Base-by-base conservation (phyloP, 106 monocot species). In the Dendrobium nobile region DNA sequence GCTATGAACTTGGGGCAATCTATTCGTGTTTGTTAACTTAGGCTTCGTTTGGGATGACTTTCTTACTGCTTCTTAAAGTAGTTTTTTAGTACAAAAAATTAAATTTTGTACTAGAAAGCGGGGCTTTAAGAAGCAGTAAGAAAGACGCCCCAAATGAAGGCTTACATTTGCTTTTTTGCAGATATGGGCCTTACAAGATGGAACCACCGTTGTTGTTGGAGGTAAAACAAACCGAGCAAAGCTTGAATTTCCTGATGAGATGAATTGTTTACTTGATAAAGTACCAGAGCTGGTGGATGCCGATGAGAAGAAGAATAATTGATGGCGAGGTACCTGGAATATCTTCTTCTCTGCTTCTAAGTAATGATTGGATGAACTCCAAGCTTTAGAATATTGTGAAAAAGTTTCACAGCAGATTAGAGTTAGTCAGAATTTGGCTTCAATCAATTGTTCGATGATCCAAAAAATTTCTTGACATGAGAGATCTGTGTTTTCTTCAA, bases 141-240 rank as follows among this genome's bases (percentile, higher is more conserved):
- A 31, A 31, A 1, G 31, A 31, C 31, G 31, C 31, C 31, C 31
- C 31, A 31, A 31, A 31, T 1, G 31, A 31, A 31, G 1, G 31
- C 31, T 31, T 31, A 37, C 37, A 37, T 37, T 37, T 37, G 2
- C 37, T 27, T n/a, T 28, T 68, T 80, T 82, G 11, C 48, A 99
- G 98, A 88, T 99, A 82, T 99, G 98, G 98, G 95, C 95, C 41
- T 75, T 99, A 75, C 98, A 99, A 93, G 95, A 99, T 82, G 98
- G 98, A 78, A 95, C 91, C 8, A 87, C 90, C 51, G 91, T 99
- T 47, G 87, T 95, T 2, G 15, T 99, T 22, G 98, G 98, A 83
- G 98, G 92, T 22, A 99, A 93, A 78, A 93, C 91, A 40, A 99
- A 99, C 51, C 73, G 98, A 82, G 88, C 92, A 18, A 99, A 95